Evolutionary conservation across 2,329 filamentous ascomycete genomes (phyloP).

Genomic region (Fusarium sp.): DNA sequence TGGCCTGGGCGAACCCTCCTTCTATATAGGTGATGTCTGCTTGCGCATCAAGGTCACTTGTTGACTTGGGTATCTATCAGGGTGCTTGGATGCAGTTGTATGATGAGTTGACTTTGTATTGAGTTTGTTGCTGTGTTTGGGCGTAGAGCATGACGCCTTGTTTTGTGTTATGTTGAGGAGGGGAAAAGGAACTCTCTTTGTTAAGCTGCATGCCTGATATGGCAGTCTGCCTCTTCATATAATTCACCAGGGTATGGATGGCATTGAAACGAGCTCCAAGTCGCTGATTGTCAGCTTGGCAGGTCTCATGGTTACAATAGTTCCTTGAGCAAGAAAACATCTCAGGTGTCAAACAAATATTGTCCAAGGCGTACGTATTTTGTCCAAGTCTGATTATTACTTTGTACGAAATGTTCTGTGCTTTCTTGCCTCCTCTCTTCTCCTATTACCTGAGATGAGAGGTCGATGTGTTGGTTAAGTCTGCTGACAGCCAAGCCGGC

Average conservation of each 20-base stretch:
- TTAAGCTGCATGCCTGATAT: too few species aligned
- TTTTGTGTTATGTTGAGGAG: not conserved
- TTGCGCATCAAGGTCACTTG: rapidly evolving
- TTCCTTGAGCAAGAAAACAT: not conserved
- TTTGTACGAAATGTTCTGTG: too few species aligned
- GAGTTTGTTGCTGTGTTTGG: not conserved
- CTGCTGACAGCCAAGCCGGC: not conserved
- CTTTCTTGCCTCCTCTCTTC: not conserved
- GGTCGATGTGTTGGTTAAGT: not conserved
- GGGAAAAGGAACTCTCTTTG: not conserved
- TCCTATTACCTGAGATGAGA: not conserved
- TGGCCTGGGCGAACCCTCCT: rapidly evolving
- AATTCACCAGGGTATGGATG: not conserved
- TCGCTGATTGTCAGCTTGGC: not conserved
- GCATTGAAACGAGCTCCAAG: not conserved
- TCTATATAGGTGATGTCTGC: not conserved
- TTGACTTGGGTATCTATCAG: too few species aligned
- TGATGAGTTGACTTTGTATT: not conserved
- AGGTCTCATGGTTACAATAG: not conserved
- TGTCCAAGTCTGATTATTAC: too few species aligned
- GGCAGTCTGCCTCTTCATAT: too few species aligned
- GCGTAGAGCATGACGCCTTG: not conserved
- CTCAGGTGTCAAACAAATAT: too few species aligned
- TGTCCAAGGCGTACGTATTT: too few species aligned
- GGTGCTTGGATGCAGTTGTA: rapidly evolving